A percentile compares a stretch with the other conserved stretches of the same genome.
These are phyloP conservation scores for Corylus avellana DNA, from an alignment of 306 rosid species.

Conservation along the genomic window DNA sequence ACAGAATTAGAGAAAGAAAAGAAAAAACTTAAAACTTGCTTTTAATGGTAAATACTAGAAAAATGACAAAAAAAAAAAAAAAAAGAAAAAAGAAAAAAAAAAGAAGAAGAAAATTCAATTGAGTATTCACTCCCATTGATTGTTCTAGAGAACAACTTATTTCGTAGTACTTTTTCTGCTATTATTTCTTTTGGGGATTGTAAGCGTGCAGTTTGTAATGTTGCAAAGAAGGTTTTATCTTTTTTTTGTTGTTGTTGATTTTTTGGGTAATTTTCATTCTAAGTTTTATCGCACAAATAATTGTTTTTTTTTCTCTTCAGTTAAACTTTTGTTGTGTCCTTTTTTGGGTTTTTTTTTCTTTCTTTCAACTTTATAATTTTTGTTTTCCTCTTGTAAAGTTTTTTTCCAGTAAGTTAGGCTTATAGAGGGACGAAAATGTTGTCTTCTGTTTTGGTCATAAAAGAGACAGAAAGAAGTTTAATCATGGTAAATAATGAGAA, in stretches of 20 bases:
- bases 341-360: neutral
- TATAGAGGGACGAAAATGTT: neutral
- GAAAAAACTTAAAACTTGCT: neutral
- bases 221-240: neutral
- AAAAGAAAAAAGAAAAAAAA: too few species aligned
- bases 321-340: neutral
- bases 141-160: neutral
- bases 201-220: neutral
- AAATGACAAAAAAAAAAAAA: neutral
- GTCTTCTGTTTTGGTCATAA: neutral
- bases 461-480: constrained; percentile 14
- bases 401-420: constrained; percentile 23
- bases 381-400: constrained; percentile 1
- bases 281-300: neutral
- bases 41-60: neutral
- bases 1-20: neutral
- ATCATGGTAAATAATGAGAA: constrained; percentile 4
- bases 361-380: neutral
- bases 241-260: neutral
- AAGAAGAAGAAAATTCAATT: neutral
- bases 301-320: neutral
- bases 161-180: neutral
- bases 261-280: neutral
- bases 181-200: neutral
- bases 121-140: neutral